Conservation (phyloP, 495 filamentous ascomycete species). For the Aspergillus olivimuriae region DNA sequence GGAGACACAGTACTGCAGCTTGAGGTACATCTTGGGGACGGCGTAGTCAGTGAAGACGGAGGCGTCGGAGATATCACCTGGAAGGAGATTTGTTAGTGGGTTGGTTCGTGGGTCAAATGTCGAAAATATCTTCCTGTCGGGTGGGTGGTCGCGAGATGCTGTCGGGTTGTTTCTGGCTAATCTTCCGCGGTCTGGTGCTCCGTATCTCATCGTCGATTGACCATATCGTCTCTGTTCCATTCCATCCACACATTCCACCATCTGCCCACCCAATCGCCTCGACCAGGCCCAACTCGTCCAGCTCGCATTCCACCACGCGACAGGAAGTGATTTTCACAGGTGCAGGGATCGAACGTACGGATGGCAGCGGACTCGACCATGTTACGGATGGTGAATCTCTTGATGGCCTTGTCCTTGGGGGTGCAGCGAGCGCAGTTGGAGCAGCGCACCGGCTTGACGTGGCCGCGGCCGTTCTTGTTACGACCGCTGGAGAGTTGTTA, state of each 20-base stretch:
- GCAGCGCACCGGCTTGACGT: slow-evolving; percentile 99
- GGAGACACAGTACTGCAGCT: slow-evolving; percentile 99
- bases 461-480: slow-evolving; percentile 99
- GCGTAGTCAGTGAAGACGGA: slow-evolving; percentile 99
- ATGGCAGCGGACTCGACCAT: slow-evolving; percentile 99
- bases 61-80: slow-evolving; percentile 99
- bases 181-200: too few species aligned
- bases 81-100: slow-evolving; percentile 11
- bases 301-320: slow-evolving; percentile 15
- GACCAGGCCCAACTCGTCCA: too few species aligned
- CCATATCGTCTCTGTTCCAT: background rate
- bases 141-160: slow-evolving; percentile 1
- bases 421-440: slow-evolving; percentile 99
- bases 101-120: background rate
- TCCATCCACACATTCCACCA: background rate
- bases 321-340: slow-evolving; percentile 9
- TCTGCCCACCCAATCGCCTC: slow-evolving; percentile 1
- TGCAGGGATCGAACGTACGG: slow-evolving; percentile 62
- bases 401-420: slow-evolving; percentile 99
- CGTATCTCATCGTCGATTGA: too few species aligned
- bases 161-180: slow-evolving; percentile 9
- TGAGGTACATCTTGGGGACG: slow-evolving; percentile 99
- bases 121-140: background rate
- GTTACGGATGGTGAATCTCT: slow-evolving; percentile 99
- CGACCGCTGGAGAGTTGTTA: slow-evolving; percentile 59